phyloP scores from a whole-genome alignment of 2,329 filamentous ascomycete genomes.

The Aspergillus proliferans region DNA sequence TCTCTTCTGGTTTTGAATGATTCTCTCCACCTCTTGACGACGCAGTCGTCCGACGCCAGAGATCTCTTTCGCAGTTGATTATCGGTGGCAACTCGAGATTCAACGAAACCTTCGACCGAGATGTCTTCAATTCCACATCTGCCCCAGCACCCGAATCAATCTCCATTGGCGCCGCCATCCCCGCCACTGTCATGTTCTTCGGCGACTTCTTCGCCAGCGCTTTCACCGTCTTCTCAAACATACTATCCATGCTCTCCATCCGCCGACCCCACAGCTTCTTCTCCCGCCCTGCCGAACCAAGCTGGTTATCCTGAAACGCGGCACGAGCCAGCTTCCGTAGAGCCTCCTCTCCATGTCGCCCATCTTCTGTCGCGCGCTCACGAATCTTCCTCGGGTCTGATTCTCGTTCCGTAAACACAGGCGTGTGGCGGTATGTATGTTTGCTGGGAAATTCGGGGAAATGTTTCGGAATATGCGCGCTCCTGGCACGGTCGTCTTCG shows the following conservation, averaged over 20 bases:
- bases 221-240: slow-evolving; percentile 53
- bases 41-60: slow-evolving; percentile 48
- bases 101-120: slow-evolving; percentile 20
- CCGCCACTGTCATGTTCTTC: slow-evolving; percentile 20
- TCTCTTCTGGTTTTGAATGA: slow-evolving; percentile 23
- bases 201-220: slow-evolving; percentile 40
- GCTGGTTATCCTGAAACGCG: slow-evolving; percentile 36
- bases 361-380: slow-evolving; percentile 60
- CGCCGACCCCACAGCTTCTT: slow-evolving; percentile 35
- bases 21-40: slow-evolving; percentile 11
- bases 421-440: slow-evolving; percentile 58
- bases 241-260: slow-evolving; percentile 39
- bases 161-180: slow-evolving; percentile 24
- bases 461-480: slow-evolving; percentile 52
- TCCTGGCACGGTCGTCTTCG: slow-evolving; percentile 40
- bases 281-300: slow-evolving; percentile 36
- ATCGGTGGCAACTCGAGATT: slow-evolving; percentile 42
- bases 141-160: slow-evolving; percentile 20
- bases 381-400: slow-evolving; percentile 54
- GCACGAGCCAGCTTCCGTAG: slow-evolving; percentile 55
- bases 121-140: slow-evolving; percentile 21
- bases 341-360: slow-evolving; percentile 59
- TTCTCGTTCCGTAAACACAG: slow-evolving; percentile 54
- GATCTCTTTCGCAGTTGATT: slow-evolving; percentile 56
- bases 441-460: slow-evolving; percentile 58